phyloP scores from a whole-genome alignment of 2,329 filamentous ascomycete species.

The Diplocarpon rosae region DNA sequence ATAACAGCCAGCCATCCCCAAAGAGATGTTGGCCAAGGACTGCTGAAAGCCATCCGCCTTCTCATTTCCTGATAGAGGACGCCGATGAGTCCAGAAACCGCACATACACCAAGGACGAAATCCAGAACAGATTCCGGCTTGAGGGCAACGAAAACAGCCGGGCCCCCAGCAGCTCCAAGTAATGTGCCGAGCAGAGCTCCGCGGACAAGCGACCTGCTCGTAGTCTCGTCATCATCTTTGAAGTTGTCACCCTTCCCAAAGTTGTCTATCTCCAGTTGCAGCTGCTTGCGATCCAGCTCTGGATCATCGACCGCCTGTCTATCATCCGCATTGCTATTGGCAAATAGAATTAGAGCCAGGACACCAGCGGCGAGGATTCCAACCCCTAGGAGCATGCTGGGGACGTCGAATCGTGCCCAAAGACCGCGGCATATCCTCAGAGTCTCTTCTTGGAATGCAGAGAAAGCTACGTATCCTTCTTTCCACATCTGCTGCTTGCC shows the following conservation, averaged over 20 bases:
- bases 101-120: slow-evolving; percentile 15
- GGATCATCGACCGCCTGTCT: slow-evolving; percentile 44
- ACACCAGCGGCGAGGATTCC: slow-evolving; percentile 58
- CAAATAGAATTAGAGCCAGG: slow-evolving; percentile 60
- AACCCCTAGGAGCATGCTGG: slow-evolving; percentile 75
- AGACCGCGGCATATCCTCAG: slow-evolving; percentile 69
- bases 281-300: slow-evolving; percentile 49
- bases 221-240: slow-evolving; percentile 17
- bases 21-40: slow-evolving; percentile 57
- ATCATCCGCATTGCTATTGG: slow-evolving; percentile 45
- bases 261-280: slow-evolving; percentile 40
- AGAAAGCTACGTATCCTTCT: slow-evolving; percentile 47
- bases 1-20: slow-evolving; percentile 84
- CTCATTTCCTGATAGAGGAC: slow-evolving; percentile 29
- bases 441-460: slow-evolving; percentile 66
- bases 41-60: slow-evolving; percentile 28
- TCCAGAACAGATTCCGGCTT: slow-evolving; percentile 14
- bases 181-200: slow-evolving; percentile 21
- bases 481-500: slow-evolving; percentile 32
- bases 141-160: slow-evolving; percentile 15
- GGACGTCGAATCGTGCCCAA: slow-evolving; percentile 87
- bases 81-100: slow-evolving; percentile 27
- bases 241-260: slow-evolving; percentile 17
- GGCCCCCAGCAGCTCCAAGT: slow-evolving; percentile 17
- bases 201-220: slow-evolving; percentile 15